A percentile compares a stretch with the other conserved stretches of the same genome.
These are phyloP conservation scores for Heritiera littoralis DNA, from an alignment of 345 rosid genomes.

Conservation along the genomic window DNA sequence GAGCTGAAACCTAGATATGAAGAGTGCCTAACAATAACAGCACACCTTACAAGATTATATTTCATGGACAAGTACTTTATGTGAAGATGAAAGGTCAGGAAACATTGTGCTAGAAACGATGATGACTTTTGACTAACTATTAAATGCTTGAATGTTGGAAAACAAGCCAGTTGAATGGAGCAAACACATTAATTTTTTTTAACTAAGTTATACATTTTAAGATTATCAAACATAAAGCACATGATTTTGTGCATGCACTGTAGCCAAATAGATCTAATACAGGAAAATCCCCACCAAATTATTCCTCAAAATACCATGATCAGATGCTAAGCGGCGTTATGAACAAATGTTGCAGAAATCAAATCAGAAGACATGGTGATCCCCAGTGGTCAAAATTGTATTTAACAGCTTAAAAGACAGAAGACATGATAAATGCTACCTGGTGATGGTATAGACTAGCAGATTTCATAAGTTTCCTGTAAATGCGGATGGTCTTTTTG, in stretches of 20 bases:
- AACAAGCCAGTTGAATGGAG: not conserved
- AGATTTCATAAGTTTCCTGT: slow-evolving; percentile 30
- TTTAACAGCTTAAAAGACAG: not conserved
- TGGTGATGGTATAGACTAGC: slow-evolving; percentile 33
- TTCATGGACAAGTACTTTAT: not conserved
- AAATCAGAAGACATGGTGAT: not conserved
- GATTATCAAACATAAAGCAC: not conserved
- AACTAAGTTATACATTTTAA: not conserved
- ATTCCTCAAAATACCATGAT: not conserved
- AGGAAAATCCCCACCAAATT: not conserved
- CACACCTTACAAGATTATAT: not conserved
- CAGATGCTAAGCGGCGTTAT: not conserved
- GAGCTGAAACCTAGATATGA: not conserved
- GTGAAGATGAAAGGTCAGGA: not conserved
- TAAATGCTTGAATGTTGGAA: not conserved
- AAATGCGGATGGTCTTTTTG: slow-evolving; percentile 23
- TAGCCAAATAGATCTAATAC: not conserved
- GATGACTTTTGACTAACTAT: not conserved
- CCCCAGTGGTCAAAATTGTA: not conserved
- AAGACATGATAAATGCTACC: slow-evolving; percentile 26
- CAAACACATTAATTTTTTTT: slow-evolving; percentile 1
- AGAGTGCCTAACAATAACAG: not conserved
- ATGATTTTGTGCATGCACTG: not conserved
- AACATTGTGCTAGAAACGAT: not conserved
- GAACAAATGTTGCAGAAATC: not conserved